A percentile compares a stretch with the other conserved stretches of the same genome.
Conservation (phyloP, 2,329 filamentous ascomycete genomes). For the Aureobasidium sp. region DNA sequence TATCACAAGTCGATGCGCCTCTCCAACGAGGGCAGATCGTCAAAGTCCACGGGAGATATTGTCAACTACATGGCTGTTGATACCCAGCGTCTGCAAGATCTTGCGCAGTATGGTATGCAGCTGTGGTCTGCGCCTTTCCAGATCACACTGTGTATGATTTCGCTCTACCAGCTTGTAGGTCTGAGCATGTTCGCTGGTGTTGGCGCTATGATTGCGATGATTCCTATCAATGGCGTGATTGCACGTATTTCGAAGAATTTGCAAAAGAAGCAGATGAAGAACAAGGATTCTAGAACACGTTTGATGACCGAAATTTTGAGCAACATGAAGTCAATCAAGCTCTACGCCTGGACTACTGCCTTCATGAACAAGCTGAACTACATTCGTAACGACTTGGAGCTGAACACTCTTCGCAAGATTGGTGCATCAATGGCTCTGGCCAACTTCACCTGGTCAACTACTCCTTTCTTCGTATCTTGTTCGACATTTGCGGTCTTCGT, state of each 20-base stretch:
- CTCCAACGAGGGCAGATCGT: constrained; percentile 83
- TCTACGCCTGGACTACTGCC: constrained; percentile 93
- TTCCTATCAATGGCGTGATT: constrained; percentile 88
- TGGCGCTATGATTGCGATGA: constrained; percentile 93
- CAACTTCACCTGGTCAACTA: constrained; percentile 97
- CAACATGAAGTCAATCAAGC: constrained; percentile 98
- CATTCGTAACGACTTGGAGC: constrained; percentile 89
- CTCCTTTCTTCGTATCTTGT: constrained; percentile 95
- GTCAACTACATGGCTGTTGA: constrained; percentile 99
- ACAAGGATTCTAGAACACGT: constrained; percentile 88
- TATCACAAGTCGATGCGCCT: constrained; percentile 85
- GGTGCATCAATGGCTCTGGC: constrained; percentile 88
- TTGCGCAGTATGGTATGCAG: constrained; percentile 92
- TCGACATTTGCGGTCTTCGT: constrained; percentile 94
- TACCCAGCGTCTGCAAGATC: constrained; percentile 86
- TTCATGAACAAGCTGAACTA: constrained; percentile 98
- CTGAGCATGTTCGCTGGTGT: constrained; percentile 94
- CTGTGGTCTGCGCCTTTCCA: constrained; percentile 97
- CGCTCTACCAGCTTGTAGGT: constrained; percentile 89
- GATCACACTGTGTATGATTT: constrained; percentile 90
- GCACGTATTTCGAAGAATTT: constrained; percentile 88
- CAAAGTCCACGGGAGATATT: constrained; percentile 92
- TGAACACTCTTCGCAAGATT: constrained; percentile 93
- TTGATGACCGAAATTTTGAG: constrained; percentile 96
- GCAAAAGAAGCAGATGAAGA: constrained; percentile 97